Conservation (phyloP, 1,284 basidiomycete species). For the Mrakiaceae sp. region DNA sequence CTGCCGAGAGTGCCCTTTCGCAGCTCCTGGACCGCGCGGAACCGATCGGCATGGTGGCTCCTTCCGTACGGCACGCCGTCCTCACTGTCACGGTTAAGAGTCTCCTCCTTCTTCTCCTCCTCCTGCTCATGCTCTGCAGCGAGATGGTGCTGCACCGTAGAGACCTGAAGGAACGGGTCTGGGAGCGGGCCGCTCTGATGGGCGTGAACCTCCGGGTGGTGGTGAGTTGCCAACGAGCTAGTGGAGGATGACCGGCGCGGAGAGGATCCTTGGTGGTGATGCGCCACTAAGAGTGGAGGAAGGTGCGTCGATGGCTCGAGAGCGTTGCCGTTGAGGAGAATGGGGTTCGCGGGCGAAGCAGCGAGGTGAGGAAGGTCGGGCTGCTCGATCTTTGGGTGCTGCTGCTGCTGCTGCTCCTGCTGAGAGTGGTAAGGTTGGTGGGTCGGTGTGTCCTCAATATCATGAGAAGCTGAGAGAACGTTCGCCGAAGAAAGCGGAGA, state of each 20-base stretch:
- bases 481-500: too few relatives aligned
- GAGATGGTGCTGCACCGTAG: constrained; percentile 23
- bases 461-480: too few relatives aligned
- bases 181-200: constrained; percentile 32
- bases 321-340: constrained; percentile 10
- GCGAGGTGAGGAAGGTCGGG: constrained; percentile 1
- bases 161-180: constrained; percentile 36
- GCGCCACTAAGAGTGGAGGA: constrained; percentile 20
- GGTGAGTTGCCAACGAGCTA: too few relatives aligned
- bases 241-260: background rate
- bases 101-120: background rate
- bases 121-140: background rate
- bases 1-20: background rate
- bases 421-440: too few relatives aligned
- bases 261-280: constrained; percentile 24
- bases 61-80: constrained; percentile 56
- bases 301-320: constrained; percentile 25
- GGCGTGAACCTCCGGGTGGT: constrained; percentile 18
- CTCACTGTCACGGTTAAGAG: constrained; percentile 28
- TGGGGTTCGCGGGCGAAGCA: constrained; percentile 2
- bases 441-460: too few relatives aligned
- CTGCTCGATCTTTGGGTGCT: background rate
- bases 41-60: constrained; percentile 45
- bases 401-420: too few relatives aligned
- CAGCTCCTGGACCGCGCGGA: background rate